A percentile compares a stretch with the other conserved stretches of the same genome.
These are phyloP conservation scores for Aspergillus hortae DNA, from an alignment of 2,329 filamentous ascomycete species.

Conservation along the genomic window DNA sequence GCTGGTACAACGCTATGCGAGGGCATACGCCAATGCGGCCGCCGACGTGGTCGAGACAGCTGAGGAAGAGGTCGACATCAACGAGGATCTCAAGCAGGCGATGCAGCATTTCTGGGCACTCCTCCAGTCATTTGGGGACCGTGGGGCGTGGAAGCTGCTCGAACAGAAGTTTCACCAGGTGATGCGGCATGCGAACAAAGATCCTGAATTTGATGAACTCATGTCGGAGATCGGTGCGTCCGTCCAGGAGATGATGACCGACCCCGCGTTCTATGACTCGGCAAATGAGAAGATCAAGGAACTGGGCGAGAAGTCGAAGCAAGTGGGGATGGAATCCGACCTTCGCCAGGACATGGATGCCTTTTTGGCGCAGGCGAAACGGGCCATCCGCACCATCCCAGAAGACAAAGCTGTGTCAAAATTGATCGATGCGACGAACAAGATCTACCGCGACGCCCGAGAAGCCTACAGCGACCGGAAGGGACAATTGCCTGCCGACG, in stretches of 20 bases:
- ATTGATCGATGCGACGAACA: slow-evolving; percentile 63
- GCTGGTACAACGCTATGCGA: slow-evolving; percentile 73
- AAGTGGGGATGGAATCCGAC: slow-evolving; percentile 61
- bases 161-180: slow-evolving; percentile 67
- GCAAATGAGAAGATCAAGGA: slow-evolving; percentile 63
- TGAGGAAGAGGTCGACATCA: slow-evolving; percentile 68
- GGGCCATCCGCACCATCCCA: slow-evolving; percentile 65
- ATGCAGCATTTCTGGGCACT: slow-evolving; percentile 78
- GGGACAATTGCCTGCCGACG: slow-evolving; percentile 68
- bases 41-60: slow-evolving; percentile 64
- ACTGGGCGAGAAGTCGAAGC: slow-evolving; percentile 54
- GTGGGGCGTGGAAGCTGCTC: slow-evolving; percentile 70
- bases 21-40: slow-evolving; percentile 70
- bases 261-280: slow-evolving; percentile 80
- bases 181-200: slow-evolving; percentile 68
- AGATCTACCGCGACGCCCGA: slow-evolving; percentile 67
- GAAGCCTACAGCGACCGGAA: slow-evolving; percentile 63
- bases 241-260: slow-evolving; percentile 75
- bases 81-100: slow-evolving; percentile 70
- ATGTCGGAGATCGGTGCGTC: slow-evolving; percentile 70
- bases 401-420: slow-evolving; percentile 70
- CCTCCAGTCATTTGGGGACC: slow-evolving; percentile 73
- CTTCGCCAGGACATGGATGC: slow-evolving; percentile 70
- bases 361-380: slow-evolving; percentile 65
- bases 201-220: slow-evolving; percentile 78